Evolutionary conservation across 306 rosid species (phyloP), one percentile per base, ranked within the genome.

Genomic region (Vachellia collinsii): DNA sequence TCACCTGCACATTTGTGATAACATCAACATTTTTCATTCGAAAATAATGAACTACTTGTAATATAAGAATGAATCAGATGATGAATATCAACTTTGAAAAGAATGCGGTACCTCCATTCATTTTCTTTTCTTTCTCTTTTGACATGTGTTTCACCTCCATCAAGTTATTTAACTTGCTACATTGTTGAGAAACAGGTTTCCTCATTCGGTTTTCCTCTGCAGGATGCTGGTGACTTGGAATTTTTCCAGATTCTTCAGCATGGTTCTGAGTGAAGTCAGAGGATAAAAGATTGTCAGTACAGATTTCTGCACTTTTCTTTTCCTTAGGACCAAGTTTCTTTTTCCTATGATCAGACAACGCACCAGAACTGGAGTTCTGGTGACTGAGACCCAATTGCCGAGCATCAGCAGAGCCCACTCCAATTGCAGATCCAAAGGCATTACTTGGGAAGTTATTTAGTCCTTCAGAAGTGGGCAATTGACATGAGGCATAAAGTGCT

Each of bases 401-500:
- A 80, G 81, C 66, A 81, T 80, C 68, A 37, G 46, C 56, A 14
- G 83, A 79, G 75, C 77, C 68, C 74, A 75, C 80, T 41, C 82
- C 87, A 82, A 76, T 61, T 81, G 79, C 81, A 51, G 88, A 41
- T 78, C 86, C 90, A 77, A 76, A 73, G 74, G 82, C 87, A 72
- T 81, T 81, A 47, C 63, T 82, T 77, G 84, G 88, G 75, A 72
- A 59, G 77, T 77, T 87, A 80, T 75, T 81, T 78, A 79, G 88
- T 81, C 81, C 86, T 83, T 72, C 90, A 25, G 93, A 77, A 74
- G 86, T 47, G 53, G 94, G 92, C 66, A 74, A 22, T 77, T 90
- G 93, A 88, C 86, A 86, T 12, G 73, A 78, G 63, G 92, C 93
- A 70, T 70, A 19, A 59, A 91, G 83, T 74, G 89, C 91, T 50